Evolutionary conservation across 2,329 filamentous ascomycete genomes (phyloP), one percentile per base, ranked within the genome.

Genomic region (Ilyonectria sp.): DNA sequence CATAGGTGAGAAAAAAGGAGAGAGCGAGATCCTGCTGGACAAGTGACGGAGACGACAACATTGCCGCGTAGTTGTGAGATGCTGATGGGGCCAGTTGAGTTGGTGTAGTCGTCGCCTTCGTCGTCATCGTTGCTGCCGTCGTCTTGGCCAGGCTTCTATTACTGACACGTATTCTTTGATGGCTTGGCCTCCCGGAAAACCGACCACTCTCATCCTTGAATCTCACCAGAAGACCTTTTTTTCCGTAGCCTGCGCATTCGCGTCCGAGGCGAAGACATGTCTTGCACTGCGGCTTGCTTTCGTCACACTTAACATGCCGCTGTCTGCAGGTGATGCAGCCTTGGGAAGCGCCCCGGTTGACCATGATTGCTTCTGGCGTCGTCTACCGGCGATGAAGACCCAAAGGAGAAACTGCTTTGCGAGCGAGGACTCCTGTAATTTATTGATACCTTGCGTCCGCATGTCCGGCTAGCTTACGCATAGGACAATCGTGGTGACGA

Each of bases 231-330:
- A 19, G 57, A 3, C 35, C 13, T 13, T 26, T 49, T 49, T 21
- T 65, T 19, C 17, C 60, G 10, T 72, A 72, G 10, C 71, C 71
- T 2, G n/a, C 55, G 11, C 70, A 72, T n/a, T 67, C 49, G 1
- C 40, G 56, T 1, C 63, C 63, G 17, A 72, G 62, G 26, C 65
- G 70, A 37, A 64, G 50, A 3, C 70, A 72, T 0, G 23, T 31
- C 2, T 21, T 66, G 46, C 71, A 72, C 4, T 29, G 49, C 17
- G 71, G 71, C 2, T 60, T 70, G 2, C 31, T 50, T 43, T 70
- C 65, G 13, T 72, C 71, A n/a, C 71, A 72, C 17, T 65, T 72
- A 6, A 68, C 70, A 23, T 43, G 71, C 1, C 68, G 69, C 1
- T 63, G 58, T 43, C 47, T 62, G 15, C 70, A 74, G 6, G 70